phyloP scores from a whole-genome alignment of 345 rosid species.

The Eucalyptus marginata region DNA sequence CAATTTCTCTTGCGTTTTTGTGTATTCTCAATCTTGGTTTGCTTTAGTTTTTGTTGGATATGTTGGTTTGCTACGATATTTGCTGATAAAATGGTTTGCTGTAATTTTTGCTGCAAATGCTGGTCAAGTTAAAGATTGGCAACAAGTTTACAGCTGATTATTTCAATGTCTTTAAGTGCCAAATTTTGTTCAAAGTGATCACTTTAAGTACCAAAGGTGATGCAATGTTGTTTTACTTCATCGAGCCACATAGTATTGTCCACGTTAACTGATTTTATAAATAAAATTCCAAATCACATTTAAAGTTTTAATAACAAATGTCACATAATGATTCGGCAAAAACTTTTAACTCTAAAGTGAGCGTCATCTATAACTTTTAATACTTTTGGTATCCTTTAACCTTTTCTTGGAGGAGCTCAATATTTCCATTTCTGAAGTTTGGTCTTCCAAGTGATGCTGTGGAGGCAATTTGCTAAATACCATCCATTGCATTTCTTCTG shows the following conservation, averaged over 20 bases:
- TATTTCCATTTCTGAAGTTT: background rate
- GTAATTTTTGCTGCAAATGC: background rate
- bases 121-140: background rate
- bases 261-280: background rate
- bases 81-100: background rate
- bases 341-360: background rate
- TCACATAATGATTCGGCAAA: fast-evolving
- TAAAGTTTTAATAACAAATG: too few relatives aligned
- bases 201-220: background rate
- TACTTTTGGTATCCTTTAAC: background rate
- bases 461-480: background rate
- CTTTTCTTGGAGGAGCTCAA: background rate
- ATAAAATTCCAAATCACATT: too few relatives aligned
- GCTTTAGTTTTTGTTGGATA: background rate
- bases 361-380: too few relatives aligned
- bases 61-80: background rate
- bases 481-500: background rate
- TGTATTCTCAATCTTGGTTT: background rate
- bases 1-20: background rate
- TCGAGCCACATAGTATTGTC: background rate
- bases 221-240: background rate
- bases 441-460: background rate
- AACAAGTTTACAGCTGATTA: background rate
- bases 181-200: background rate
- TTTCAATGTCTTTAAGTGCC: background rate